Evolutionary conservation across 164 flowering plant species (phyloP).

Genomic region (Stephania yunnanensis): DNA sequence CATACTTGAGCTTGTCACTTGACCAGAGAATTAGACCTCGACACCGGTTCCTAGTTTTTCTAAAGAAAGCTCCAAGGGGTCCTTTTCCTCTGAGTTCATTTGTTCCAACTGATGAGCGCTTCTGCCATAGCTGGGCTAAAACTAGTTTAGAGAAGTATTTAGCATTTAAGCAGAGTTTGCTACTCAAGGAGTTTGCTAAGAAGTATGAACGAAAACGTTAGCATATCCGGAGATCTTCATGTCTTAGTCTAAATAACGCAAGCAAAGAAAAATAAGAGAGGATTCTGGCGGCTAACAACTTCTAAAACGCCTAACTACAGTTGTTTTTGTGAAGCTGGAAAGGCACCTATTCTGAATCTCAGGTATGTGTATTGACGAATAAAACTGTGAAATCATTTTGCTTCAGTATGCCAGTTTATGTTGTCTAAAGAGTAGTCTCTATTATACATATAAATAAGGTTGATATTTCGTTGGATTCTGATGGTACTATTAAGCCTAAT

Average conservation of each 20-base stretch:
- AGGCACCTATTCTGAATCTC: neutral
- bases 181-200: slow-evolving; percentile 65
- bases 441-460: neutral
- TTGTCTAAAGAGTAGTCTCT: neutral
- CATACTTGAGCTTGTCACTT: slow-evolving; percentile 82
- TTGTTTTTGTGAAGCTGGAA: neutral
- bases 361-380: neutral
- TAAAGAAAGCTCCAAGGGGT: slow-evolving; percentile 89
- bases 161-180: slow-evolving; percentile 70
- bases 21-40: slow-evolving; percentile 98
- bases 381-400: neutral
- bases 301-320: neutral
- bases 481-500: neutral
- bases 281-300: neutral
- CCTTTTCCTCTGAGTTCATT: slow-evolving; percentile 91
- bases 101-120: slow-evolving; percentile 87
- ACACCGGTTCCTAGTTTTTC: slow-evolving; percentile 72
- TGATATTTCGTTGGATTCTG: neutral
- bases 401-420: neutral
- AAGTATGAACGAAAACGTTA: slow-evolving; percentile 50
- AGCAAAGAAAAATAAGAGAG: slow-evolving; percentile 6
- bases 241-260: neutral
- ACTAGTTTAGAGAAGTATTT: slow-evolving; percentile 77
- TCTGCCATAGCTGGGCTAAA: slow-evolving; percentile 93
- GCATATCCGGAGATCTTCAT: neutral